Evolutionary conservation across 2,329 filamentous ascomycete genomes (phyloP).

Genomic region (Fusarium humuli): DNA sequence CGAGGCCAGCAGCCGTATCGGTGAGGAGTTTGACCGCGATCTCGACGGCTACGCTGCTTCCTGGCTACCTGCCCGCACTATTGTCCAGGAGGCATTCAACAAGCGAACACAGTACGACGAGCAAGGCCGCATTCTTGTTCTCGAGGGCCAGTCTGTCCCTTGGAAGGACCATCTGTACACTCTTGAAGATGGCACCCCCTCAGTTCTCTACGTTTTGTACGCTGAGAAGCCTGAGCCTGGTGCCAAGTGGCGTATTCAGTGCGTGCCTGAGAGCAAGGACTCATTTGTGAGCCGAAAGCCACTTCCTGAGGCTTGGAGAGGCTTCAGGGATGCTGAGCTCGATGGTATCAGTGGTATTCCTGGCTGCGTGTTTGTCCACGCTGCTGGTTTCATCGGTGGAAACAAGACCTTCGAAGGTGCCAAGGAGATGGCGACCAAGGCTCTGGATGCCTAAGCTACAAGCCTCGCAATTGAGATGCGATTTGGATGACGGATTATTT

Average conservation of each 20-base stretch:
- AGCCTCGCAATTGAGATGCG: not conserved
- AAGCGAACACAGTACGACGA: conserved; percentile 75
- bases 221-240: conserved; percentile 81
- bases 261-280: conserved; percentile 84
- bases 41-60: conserved; percentile 78
- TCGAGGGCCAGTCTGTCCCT: conserved; percentile 81
- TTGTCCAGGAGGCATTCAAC: conserved; percentile 81
- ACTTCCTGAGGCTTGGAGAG: conserved; percentile 91
- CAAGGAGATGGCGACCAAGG: conserved; percentile 80
- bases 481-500: not conserved
- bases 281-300: conserved; percentile 94
- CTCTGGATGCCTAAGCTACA: conserved; percentile 61
- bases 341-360: conserved; percentile 75
- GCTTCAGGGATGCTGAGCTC: conserved; percentile 86
- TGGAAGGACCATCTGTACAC: conserved; percentile 98
- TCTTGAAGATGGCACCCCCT: conserved; percentile 73
- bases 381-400: conserved; percentile 94
- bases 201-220: conserved; percentile 88
- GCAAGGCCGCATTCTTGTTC: conserved; percentile 82
- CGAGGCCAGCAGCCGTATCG: conserved; percentile 83
- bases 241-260: conserved; percentile 93
- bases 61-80: conserved; percentile 88
- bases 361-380: conserved; percentile 92
- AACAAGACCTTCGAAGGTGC: conserved; percentile 92
- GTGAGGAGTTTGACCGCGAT: conserved; percentile 86